phyloP scores from a whole-genome alignment of 1,284 basidiomycete species.

The Leccinum ponderosum region DNA sequence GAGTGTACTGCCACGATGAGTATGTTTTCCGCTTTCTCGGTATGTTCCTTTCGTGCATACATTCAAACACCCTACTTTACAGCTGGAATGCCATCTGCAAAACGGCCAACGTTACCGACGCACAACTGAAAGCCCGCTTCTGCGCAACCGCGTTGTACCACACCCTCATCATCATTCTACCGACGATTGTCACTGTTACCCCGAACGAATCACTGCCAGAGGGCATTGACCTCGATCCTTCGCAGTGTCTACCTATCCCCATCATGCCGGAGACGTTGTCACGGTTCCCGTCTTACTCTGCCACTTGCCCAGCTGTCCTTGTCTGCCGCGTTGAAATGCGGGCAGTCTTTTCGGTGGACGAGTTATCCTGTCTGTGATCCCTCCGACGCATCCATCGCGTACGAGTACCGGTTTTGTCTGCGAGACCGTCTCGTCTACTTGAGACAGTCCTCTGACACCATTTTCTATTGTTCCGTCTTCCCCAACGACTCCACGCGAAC shows the following conservation, averaged over 20 bases:
- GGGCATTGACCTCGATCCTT: conserved; percentile 54
- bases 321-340: conserved; percentile 72
- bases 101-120: conserved; percentile 69
- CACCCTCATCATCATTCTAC: conserved; percentile 53
- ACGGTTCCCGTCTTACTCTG: conserved; percentile 66
- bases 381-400: conserved; percentile 29
- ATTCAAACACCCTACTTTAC: conserved; percentile 9
- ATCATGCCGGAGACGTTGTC: conserved; percentile 57
- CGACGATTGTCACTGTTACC: conserved; percentile 26
- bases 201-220: conserved; percentile 40
- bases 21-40: conserved; percentile 41
- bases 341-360: conserved; percentile 82
- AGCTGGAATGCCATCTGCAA: conserved; percentile 75
- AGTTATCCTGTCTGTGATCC: conserved; percentile 35
- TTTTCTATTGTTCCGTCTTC: conserved; percentile 76
- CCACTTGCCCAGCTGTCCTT: conserved; percentile 68
- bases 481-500: conserved; percentile 42
- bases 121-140: conserved; percentile 65
- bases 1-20: conserved; percentile 89
- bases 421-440: conserved; percentile 83
- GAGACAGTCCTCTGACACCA: conserved; percentile 64
- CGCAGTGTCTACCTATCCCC: conserved; percentile 55
- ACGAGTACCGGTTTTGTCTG: conserved; percentile 76
- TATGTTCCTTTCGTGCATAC: neutral
- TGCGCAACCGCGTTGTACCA: conserved; percentile 68